Evolutionary conservation across 2,329 filamentous ascomycete genomes (phyloP).

Genomic region (Aspergillus alliaceus): DNA sequence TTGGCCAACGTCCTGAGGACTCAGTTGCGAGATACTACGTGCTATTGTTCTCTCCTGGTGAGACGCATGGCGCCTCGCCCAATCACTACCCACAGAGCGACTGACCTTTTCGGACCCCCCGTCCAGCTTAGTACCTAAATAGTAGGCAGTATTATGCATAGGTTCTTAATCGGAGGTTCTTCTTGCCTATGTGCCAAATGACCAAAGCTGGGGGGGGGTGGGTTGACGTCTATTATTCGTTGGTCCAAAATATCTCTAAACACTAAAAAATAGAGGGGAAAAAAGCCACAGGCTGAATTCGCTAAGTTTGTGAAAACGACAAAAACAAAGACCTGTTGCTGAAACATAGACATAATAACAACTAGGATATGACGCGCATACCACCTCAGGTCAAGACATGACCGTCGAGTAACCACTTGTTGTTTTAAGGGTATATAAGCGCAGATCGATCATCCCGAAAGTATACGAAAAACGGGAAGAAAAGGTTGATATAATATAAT

Average conservation of each 20-base stretch:
- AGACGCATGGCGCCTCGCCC: slow-evolving; percentile 6
- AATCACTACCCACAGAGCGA: slow-evolving; percentile 10
- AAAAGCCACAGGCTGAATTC: not conserved
- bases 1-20: not conserved
- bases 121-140: too few species aligned
- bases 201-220: not conserved
- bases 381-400: not conserved
- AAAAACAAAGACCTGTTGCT: not conserved
- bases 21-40: not conserved
- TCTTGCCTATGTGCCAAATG: not conserved
- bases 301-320: not conserved
- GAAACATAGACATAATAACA: not conserved
- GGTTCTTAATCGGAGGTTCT: not conserved
- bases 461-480: not conserved
- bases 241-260: not conserved
- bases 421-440: not conserved
- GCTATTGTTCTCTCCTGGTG: not conserved
- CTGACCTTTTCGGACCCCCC: slow-evolving; percentile 3
- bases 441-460: not conserved
- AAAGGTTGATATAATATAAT: too few species aligned
- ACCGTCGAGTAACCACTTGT: not conserved
- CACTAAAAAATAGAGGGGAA: not conserved
- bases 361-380: not conserved
- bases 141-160: too few species aligned
- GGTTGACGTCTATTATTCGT: not conserved